A percentile compares a stretch with the other conserved stretches of the same genome.
These are phyloP conservation scores for Fusarium hainanense DNA, from an alignment of 2,329 filamentous ascomycete genomes.

Conservation along the genomic window DNA sequence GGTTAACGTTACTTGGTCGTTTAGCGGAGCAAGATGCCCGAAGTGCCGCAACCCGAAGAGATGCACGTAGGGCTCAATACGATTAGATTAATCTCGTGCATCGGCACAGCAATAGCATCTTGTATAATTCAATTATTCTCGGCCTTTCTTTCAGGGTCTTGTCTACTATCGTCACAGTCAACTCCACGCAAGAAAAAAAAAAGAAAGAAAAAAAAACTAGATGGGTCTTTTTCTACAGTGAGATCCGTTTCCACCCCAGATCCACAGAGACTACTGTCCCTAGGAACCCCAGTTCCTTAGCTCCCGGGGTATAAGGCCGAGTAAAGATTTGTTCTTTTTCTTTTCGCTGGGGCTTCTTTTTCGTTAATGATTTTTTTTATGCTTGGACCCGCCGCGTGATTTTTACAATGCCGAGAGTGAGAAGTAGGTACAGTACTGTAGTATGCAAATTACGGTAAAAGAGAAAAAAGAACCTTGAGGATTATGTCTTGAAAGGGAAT, in stretches of 20 bases:
- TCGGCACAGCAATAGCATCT: conserved; percentile 11
- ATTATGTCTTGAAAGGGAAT: not conserved
- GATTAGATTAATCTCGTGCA: conserved; percentile 8
- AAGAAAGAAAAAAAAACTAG: not conserved
- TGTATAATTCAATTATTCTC: not conserved
- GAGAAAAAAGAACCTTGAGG: not conserved
- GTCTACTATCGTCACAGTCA: not conserved
- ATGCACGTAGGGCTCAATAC: conserved; percentile 18
- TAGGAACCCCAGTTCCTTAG: conserved; percentile 22
- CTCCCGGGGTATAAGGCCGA: conserved; percentile 31
- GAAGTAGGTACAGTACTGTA: not conserved
- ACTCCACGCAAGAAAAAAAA: not conserved
- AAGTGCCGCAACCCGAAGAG: not conserved
- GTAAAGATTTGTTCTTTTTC: conserved; percentile 20
- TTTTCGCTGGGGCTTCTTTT: conserved; percentile 26
- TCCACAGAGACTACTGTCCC: conserved; percentile 19
- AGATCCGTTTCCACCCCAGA: conserved; percentile 34
- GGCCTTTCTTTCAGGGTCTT: conserved; percentile 25
- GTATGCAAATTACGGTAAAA: not conserved
- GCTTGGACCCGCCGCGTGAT: conserved; percentile 9
- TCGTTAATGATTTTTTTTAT: not conserved
- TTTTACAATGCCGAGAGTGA: not conserved
- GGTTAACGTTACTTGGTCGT: not conserved
- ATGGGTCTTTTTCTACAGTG: not conserved
- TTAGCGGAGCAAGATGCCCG: conserved; percentile 17